Conservation (phyloP, 352 stramenopile genomes). For the Globisporangium nodosum region DNA sequence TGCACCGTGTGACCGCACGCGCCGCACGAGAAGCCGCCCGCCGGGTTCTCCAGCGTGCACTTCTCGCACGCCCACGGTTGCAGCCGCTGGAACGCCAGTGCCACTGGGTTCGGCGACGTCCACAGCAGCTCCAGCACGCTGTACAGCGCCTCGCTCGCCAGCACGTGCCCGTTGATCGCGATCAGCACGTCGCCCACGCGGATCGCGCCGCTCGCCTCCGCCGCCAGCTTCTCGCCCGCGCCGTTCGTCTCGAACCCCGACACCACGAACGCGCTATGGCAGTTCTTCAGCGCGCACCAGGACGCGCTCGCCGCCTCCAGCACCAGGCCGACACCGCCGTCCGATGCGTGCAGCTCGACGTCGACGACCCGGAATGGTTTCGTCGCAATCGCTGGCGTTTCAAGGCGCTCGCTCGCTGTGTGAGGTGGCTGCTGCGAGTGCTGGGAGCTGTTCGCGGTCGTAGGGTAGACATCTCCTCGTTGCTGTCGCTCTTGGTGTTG, state of each 20-base stretch:
- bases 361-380: conserved; percentile 38
- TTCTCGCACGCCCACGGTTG: conserved; percentile 59
- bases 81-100: conserved; percentile 55
- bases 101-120: conserved; percentile 63
- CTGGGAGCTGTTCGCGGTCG: conserved; percentile 5
- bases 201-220: conserved; percentile 68
- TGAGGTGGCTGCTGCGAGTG: neutral
- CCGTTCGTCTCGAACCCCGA: conserved; percentile 62
- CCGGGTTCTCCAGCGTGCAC: conserved; percentile 71
- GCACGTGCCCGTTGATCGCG: conserved; percentile 45
- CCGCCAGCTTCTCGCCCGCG: conserved; percentile 52
- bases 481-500: neutral
- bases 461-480: neutral
- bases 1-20: conserved; percentile 41
- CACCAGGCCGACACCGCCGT: conserved; percentile 67
- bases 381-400: neutral
- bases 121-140: conserved; percentile 63
- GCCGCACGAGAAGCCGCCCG: conserved; percentile 26
- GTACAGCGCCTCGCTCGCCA: conserved; percentile 40
- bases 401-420: neutral
- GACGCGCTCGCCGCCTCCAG: conserved; percentile 27
- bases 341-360: conserved; percentile 51
- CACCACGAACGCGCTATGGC: conserved; percentile 38
- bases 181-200: conserved; percentile 49
- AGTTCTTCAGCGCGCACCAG: conserved; percentile 1